These are phyloP conservation scores for Begonia loranthoides DNA, from an alignment of 306 rosid species.

Conservation along the genomic window DNA sequence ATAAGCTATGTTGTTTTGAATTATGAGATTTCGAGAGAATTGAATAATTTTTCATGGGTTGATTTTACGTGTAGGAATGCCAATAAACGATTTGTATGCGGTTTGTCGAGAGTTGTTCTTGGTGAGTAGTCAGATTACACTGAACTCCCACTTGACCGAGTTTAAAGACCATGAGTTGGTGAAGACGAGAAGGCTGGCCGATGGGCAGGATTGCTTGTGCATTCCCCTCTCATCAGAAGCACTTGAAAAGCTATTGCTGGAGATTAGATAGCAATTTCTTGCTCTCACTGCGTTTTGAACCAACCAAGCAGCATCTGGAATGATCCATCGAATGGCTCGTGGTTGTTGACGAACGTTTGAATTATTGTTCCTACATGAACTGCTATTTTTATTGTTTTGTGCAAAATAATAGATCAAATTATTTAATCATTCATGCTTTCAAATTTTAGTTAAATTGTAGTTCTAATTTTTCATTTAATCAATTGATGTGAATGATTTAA, in stretches of 20 bases:
- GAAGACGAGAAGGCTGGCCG: slow-evolving; percentile 67
- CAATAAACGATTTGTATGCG: slow-evolving; percentile 44
- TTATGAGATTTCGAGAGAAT: too few relatives aligned
- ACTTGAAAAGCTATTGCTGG: slow-evolving; percentile 51
- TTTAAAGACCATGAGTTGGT: slow-evolving; percentile 90
- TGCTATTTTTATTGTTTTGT: too few relatives aligned
- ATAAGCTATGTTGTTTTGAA: too few relatives aligned
- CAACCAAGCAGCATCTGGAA: not conserved
- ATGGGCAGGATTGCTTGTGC: slow-evolving; percentile 76
- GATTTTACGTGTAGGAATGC: slow-evolving; percentile 46
- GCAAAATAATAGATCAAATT: too few relatives aligned
- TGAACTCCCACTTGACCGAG: slow-evolving; percentile 82
- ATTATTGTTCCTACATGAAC: too few relatives aligned
- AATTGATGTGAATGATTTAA: too few relatives aligned
- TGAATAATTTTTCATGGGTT: too few relatives aligned
- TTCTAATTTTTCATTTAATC: too few relatives aligned
- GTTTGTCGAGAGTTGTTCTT: slow-evolving; percentile 78
- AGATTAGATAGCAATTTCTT: slow-evolving; percentile 20
- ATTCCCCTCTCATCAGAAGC: slow-evolving; percentile 61
- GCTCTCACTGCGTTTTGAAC: not conserved
- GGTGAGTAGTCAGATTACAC: slow-evolving; percentile 65
- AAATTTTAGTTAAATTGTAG: too few relatives aligned
- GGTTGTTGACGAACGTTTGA: too few relatives aligned
- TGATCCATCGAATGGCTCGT: too few relatives aligned
- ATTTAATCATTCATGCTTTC: too few relatives aligned